Conservation (phyloP, 345 rosid species). For the Ceriops zippeliana region DNA sequence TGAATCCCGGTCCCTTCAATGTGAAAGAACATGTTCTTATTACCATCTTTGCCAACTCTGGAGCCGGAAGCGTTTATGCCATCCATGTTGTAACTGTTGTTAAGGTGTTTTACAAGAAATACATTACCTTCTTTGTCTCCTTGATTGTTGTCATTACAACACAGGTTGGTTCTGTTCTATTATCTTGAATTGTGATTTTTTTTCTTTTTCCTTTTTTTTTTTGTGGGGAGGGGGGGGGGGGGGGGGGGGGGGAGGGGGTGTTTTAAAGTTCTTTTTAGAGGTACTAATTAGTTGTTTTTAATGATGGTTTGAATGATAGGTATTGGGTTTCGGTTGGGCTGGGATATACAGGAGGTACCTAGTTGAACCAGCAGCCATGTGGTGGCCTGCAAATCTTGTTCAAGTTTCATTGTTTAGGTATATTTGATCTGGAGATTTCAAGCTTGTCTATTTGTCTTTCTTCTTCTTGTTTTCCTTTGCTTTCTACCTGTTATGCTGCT, state of each 20-base stretch:
- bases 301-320: conserved; percentile 58
- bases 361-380: conserved; percentile 97
- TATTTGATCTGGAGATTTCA: neutral
- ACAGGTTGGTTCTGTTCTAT: conserved; percentile 45
- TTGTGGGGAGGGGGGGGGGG: too few relatives aligned
- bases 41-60: conserved; percentile 92
- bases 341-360: conserved; percentile 82
- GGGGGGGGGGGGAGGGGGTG: too few relatives aligned
- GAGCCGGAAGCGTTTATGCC: conserved; percentile 93
- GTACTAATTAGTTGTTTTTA: too few relatives aligned
- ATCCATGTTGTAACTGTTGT: conserved; percentile 83
- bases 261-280: too few relatives aligned
- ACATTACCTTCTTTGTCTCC: conserved; percentile 81
- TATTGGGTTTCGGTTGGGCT: conserved; percentile 98
- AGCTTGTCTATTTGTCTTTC: neutral
- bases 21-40: conserved; percentile 94
- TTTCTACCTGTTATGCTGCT: neutral
- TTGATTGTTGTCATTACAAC: conserved; percentile 77
- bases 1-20: conserved; percentile 96
- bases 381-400: conserved; percentile 99
- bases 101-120: conserved; percentile 73
- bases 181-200: too few relatives aligned
- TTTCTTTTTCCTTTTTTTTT: too few relatives aligned
- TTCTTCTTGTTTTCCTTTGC: neutral
- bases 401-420: conserved; percentile 97